A percentile compares a stretch with the other conserved stretches of the same genome.
phyloP scores from a whole-genome alignment of 495 filamentous ascomycete species.

The Penicillium macrosclerotiorum region DNA sequence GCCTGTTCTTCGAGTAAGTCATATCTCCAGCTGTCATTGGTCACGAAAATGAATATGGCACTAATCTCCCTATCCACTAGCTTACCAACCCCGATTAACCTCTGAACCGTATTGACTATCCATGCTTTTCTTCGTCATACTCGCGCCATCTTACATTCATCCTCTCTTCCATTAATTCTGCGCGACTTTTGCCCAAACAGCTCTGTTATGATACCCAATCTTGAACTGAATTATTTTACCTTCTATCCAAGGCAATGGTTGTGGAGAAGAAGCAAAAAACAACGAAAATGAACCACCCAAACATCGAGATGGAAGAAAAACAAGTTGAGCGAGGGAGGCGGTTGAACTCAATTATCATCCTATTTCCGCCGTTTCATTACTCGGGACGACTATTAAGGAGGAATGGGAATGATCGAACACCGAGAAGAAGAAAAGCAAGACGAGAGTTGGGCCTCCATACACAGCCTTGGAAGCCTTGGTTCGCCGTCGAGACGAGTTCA shows the following conservation, averaged over 20 bases:
- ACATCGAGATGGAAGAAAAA: too few species aligned
- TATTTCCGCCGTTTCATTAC: too few species aligned
- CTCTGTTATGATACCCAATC: conserved; percentile 49
- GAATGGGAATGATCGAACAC: conserved; percentile 2
- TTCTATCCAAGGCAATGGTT: conserved; percentile 22
- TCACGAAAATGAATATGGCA: not conserved
- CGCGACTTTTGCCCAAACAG: conserved; percentile 34
- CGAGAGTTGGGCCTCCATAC: not conserved
- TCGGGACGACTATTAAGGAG: too few species aligned
- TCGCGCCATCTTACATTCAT: conserved; percentile 13
- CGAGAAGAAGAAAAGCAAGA: conserved; percentile 1
- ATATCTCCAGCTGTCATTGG: not conserved
- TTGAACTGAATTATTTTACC: conserved; percentile 31
- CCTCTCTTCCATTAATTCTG: conserved; percentile 32
- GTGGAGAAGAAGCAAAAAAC: conserved; percentile 10
- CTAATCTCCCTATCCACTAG: conserved; percentile 36
- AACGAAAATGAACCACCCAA: not conserved
- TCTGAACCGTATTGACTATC: conserved; percentile 3
- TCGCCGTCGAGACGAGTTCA: conserved; percentile 17
- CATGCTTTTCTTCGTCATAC: conserved; percentile 11
- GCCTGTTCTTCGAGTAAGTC: conserved; percentile 53
- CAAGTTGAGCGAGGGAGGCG: too few species aligned
- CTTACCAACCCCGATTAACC: conserved; percentile 54
- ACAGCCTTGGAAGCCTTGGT: conserved; percentile 2
- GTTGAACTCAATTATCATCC: not conserved